phyloP scores from a whole-genome alignment of 1,284 basidiomycete species.

The Lignosus rhinocerotis region DNA sequence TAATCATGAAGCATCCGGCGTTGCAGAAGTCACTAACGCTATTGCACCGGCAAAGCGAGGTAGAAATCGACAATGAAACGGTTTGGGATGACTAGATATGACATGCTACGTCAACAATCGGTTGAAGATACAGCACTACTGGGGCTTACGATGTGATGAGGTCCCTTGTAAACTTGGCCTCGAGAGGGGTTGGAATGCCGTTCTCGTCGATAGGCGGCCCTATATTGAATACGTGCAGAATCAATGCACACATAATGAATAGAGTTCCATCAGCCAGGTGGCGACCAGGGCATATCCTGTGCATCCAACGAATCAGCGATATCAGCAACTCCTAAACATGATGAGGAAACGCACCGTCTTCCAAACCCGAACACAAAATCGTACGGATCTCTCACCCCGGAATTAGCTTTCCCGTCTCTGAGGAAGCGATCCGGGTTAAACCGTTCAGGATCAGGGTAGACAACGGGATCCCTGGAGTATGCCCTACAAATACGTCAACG shows the following conservation, averaged over 20 bases:
- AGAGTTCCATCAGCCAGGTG: constrained; percentile 13
- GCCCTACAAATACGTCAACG: constrained; percentile 6
- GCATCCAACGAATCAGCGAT: too few species aligned
- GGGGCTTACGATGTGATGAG: neutral
- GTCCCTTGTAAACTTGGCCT: neutral
- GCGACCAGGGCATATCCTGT: constrained; percentile 22
- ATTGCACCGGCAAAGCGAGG: too few species aligned
- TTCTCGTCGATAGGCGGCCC: neutral
- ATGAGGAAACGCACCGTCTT: constrained; percentile 5
- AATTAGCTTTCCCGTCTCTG: constrained; percentile 9
- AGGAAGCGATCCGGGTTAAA: constrained; percentile 25
- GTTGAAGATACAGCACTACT: too few species aligned
- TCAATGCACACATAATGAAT: constrained; percentile 2
- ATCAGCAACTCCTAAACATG: too few species aligned
- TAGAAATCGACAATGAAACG: too few species aligned
- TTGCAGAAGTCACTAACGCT: too few species aligned
- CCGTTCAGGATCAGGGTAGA: constrained; percentile 19
- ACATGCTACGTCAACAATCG: too few species aligned
- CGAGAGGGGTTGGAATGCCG: neutral
- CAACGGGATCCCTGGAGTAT: constrained; percentile 12
- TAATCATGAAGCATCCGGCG: too few species aligned
- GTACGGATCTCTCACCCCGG: constrained; percentile 1
- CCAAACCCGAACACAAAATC: constrained; percentile 14
- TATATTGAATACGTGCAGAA: constrained; percentile 4
- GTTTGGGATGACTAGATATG: too few species aligned